Evolutionary conservation across 768 basidiomycete species (phyloP), one percentile per base, ranked within the genome.

Genomic region (Hericium rajendrae): DNA sequence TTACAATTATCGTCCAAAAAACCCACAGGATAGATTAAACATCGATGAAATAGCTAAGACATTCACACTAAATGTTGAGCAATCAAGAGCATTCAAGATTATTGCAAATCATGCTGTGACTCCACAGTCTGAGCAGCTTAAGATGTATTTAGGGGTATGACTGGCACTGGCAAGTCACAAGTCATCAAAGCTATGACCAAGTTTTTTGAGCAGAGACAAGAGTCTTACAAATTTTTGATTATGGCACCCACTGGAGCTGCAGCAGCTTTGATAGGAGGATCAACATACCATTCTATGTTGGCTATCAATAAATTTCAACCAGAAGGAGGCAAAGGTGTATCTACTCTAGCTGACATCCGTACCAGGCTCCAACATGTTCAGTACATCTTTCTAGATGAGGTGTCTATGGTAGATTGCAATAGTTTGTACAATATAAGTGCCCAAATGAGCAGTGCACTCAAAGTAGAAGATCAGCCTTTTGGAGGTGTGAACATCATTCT

Each of bases 401-500:
- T 77, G 0, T 77, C 75, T 0, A 78, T 78, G 76, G 40, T 77
- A 2, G 61, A 67, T 2, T 70, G 69, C 58, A 13, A 20, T 3
- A 66, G 56, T 52, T 61, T 68, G 56, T 71, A 68, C 43, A 58
- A 38, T 8, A 71, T 70, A 1, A 65, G 54, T 62, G 58, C 59
- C 4, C 52, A 57, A n/a, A 57, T 73, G 4, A 55, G 62, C 26
- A 53, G 57, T 28, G 62, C 66, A 2, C 28, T 59, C 8, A 58
- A 60, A n/a, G 49, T 58, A 1, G 2, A 38, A 13, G 65, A 64
- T 38, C 43, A 50, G 11, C 60, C 70, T 3, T 76, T 73, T 64
- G 73, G 73, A 22, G 73, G 74, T 0, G 66, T 73, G 26, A 73
- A 73, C 55, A 66, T 78, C 48, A 72, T 77, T n/a, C 68, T 77